Evolutionary conservation across 192 early-diverging fungal genomes (phyloP).

Genomic region (Coemansia sp.): DNA sequence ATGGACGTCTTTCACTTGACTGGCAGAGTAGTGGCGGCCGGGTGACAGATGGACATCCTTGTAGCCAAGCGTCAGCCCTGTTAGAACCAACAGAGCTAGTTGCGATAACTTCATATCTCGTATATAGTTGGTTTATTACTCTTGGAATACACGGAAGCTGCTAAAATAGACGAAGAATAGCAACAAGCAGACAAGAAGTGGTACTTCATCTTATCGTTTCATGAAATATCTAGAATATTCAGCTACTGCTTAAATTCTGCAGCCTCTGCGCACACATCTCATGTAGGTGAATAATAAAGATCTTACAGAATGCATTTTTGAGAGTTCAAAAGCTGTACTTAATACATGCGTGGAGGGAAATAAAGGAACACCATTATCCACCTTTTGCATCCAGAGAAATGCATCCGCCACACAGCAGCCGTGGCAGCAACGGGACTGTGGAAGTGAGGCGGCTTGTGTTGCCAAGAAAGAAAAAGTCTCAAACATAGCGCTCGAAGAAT

Average conservation of each 20-base stretch:
- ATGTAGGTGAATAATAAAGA: not conserved
- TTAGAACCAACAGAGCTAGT: not conserved
- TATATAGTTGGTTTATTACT: not conserved
- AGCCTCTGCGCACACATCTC: not conserved
- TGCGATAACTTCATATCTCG: not conserved
- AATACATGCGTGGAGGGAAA: not conserved
- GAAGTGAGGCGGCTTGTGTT: too few relatives aligned
- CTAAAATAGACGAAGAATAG: not conserved
- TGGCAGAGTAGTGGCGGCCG: constrained; percentile 31
- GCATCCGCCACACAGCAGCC: too few relatives aligned
- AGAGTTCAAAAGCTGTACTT: too few relatives aligned
- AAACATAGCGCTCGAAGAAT: too few relatives aligned
- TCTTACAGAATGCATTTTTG: too few relatives aligned
- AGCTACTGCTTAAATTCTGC: not conserved
- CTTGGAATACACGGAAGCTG: not conserved
- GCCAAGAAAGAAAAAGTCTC: not conserved
- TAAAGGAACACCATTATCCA: too few relatives aligned
- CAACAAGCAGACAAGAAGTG: not conserved
- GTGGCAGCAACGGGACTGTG: too few relatives aligned
- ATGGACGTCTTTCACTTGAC: constrained; percentile 24
- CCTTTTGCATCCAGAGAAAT: too few relatives aligned
- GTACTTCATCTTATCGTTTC: too few relatives aligned
- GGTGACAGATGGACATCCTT: constrained; percentile 25
- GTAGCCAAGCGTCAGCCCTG: constrained; percentile 14
- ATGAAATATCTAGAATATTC: too few relatives aligned